Conservation (phyloP, 2,329 filamentous ascomycete species). For the Colletotrichum sansevieriae region DNA sequence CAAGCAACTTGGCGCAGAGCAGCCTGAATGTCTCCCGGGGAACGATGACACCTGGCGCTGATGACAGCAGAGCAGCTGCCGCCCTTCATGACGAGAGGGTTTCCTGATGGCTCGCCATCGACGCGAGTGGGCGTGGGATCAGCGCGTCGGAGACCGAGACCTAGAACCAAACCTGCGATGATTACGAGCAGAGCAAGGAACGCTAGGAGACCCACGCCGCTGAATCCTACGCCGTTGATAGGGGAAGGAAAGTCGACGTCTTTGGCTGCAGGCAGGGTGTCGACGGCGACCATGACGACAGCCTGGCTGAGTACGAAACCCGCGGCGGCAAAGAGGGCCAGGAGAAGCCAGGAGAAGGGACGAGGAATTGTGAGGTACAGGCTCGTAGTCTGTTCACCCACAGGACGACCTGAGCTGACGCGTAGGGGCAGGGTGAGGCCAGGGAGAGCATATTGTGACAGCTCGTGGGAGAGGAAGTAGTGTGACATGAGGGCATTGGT, state of each 20-base stretch:
- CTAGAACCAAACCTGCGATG: constrained; percentile 51
- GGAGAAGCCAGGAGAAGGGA: constrained; percentile 59
- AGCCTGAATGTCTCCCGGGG: constrained; percentile 49
- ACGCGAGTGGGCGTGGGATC: constrained; percentile 51
- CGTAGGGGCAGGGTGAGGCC: constrained; percentile 54
- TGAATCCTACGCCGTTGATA: constrained; percentile 55
- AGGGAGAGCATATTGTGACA: constrained; percentile 57
- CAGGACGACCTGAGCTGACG: constrained; percentile 59
- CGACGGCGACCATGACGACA: constrained; percentile 53
- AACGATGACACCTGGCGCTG: constrained; percentile 61
- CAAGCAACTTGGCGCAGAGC: constrained; percentile 56
- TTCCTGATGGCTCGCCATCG: constrained; percentile 55
- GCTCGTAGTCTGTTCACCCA: constrained; percentile 60
- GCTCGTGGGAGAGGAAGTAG: constrained; percentile 65
- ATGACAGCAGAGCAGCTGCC: constrained; percentile 67
- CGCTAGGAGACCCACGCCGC: constrained; percentile 57
- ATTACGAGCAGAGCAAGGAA: constrained; percentile 56
- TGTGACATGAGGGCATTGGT: constrained; percentile 61
- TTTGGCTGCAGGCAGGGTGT: constrained; percentile 38
- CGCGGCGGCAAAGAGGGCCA: constrained; percentile 58
- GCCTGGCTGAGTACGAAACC: constrained; percentile 58
- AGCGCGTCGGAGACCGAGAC: constrained; percentile 57
- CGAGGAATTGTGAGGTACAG: constrained; percentile 65
- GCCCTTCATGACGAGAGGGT: constrained; percentile 62
- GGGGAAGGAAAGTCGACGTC: constrained; percentile 39